Conservation (phyloP, 148 eudicot genomes). For the Fagopyrum homotropicum region DNA sequence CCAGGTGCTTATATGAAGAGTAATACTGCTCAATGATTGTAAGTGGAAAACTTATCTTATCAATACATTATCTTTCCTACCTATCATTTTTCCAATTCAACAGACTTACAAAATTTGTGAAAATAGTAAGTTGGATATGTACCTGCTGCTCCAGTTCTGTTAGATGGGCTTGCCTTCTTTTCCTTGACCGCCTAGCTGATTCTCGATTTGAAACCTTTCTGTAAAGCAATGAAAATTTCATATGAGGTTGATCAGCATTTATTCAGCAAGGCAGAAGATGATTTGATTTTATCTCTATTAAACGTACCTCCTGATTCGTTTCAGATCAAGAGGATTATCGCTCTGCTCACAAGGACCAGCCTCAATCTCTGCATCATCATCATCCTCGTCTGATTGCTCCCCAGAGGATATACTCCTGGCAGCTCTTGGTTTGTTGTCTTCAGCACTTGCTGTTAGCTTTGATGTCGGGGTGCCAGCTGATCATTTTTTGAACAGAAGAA, state of each 20-base stretch:
- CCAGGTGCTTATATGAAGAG: not conserved
- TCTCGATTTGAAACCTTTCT: slow-evolving; percentile 92
- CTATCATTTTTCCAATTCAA: not conserved
- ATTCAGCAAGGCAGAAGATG: not conserved
- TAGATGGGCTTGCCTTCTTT: slow-evolving; percentile 78
- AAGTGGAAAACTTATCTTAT: not conserved
- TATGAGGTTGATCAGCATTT: not conserved
- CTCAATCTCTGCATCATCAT: slow-evolving; percentile 70
- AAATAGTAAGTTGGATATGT: not conserved
- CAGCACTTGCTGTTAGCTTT: slow-evolving; percentile 37
- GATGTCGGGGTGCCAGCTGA: slow-evolving; percentile 78
- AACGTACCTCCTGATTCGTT: not conserved
- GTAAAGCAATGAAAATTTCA: slow-evolving; percentile 9
- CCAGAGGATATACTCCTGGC: slow-evolving; percentile 54
- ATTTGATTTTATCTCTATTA: not conserved
- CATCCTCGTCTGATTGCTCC: slow-evolving; percentile 30
- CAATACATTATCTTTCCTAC: not conserved
- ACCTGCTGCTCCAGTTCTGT: slow-evolving; percentile 82
- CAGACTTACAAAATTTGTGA: not conserved
- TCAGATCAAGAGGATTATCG: slow-evolving; percentile 26
- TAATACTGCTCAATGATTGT: not conserved
- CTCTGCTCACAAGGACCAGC: slow-evolving; percentile 72
- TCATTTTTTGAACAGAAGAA: not conserved
- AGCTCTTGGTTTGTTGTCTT: slow-evolving; percentile 40
- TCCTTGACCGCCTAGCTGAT: slow-evolving; percentile 83